Evolutionary conservation across 192 early-diverging fungal species (phyloP), one percentile per base, ranked within the genome.

Genomic region (Chytriomyces sp.): DNA sequence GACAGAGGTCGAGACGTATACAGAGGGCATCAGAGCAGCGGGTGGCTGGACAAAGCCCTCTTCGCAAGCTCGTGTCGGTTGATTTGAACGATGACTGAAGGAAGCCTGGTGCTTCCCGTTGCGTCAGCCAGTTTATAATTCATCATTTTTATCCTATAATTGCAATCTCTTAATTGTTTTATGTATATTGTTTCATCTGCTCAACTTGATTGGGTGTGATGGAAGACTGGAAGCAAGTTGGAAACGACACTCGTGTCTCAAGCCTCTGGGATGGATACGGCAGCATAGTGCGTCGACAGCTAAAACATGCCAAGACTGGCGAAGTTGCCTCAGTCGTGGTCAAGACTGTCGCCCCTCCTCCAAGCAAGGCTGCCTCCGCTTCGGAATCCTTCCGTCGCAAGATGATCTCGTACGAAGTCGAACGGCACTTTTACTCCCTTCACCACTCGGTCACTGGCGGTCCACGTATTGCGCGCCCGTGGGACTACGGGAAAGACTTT

Each of bases 381-480:
- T 22, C 28, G 17, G 36, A 62, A 28, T 62, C 60, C 19, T 62
- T 62, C 30, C n/a, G 12, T 38, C 60, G 60, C 3, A 62, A 62
- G 28, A 62, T 62, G 32, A 30, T 40, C 14, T 62, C 60, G 2
- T 62, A 62, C 30, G 14, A 62, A 38, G 60, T 62, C 60, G 60
- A 62, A 28, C 28, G 60, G n/a, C 38, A 62, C 34, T 31, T 62
- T 30, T 62, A 62, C 60, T 19, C 14, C 14, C 17, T n/a, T 10
- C 26, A 38, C 33, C 12, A 19, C 3, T n/a, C 26, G 36, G 17
- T 22, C 10, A 37, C 10, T 28, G 14, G 19, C 19, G 19, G 12
- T 17, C 26, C 56, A 14, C 60, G 60, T 10, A 4, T 30, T 17
- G 60, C 60, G 2, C 60, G 37, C 12, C 14, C 38, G 26, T 40